Evolutionary conservation across 179 eudicot species (phyloP).

Genomic region (Sideroxylon spinosum): DNA sequence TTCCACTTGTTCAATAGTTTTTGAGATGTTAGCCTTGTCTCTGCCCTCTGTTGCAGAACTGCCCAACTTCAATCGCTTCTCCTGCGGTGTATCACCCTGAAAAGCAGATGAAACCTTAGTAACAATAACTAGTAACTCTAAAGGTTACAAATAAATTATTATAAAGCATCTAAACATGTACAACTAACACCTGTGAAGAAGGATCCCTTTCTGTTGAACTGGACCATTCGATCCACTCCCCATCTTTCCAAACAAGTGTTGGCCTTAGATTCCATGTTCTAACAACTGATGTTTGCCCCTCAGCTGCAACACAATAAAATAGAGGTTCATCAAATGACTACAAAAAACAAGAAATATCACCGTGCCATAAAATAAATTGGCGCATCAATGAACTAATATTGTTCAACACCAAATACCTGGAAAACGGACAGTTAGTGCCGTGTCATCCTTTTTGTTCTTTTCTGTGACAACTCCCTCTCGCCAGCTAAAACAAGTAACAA

Average conservation of each 20-base stretch:
- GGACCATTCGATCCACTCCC: constrained; percentile 74
- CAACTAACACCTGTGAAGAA: constrained; percentile 32
- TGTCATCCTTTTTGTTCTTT: constrained; percentile 64
- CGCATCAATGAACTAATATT: background rate
- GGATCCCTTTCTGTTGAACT: constrained; percentile 29
- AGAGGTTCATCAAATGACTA: background rate
- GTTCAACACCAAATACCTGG: constrained; percentile 52
- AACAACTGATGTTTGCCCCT: constrained; percentile 61
- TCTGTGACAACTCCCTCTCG: constrained; percentile 85
- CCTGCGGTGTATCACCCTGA: constrained; percentile 78
- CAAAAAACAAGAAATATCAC: background rate
- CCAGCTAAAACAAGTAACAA: constrained; percentile 58
- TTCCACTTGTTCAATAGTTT: constrained; percentile 28
- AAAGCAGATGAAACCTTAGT: constrained; percentile 3
- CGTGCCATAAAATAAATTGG: constrained; percentile 4
- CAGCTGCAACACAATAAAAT: constrained; percentile 44
- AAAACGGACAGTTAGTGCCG: constrained; percentile 64
- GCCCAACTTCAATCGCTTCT: constrained; percentile 66
- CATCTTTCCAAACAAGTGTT: constrained; percentile 73
- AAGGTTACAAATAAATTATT: background rate
- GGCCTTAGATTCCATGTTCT: constrained; percentile 84
- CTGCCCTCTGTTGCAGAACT: constrained; percentile 29
- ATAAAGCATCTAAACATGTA: background rate
- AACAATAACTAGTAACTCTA: background rate
- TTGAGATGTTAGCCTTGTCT: constrained; percentile 36